Evolutionary conservation across 345 rosid species (phyloP).

Genomic region (Syzygium grande): DNA sequence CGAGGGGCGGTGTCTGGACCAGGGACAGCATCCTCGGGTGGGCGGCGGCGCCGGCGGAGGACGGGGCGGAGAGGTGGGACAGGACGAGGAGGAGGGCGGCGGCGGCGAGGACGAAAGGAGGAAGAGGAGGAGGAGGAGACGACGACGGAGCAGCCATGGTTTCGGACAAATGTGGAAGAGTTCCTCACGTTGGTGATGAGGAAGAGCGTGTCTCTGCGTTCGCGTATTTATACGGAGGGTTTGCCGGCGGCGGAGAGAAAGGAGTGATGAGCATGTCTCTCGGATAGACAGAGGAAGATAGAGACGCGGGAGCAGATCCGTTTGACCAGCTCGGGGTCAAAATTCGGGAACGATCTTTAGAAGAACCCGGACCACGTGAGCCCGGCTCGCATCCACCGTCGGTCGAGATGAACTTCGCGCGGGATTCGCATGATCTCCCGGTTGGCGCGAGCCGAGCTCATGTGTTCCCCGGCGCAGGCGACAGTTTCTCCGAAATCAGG

Average conservation of each 20-base stretch:
- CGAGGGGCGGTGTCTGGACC: constrained; percentile 25
- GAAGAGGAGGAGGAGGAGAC: neutral
- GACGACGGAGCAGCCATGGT: neutral
- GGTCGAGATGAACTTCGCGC: neutral
- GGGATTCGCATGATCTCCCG: neutral
- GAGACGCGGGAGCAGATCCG: neutral
- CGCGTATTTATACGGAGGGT: neutral
- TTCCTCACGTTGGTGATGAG: neutral
- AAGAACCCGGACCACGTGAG: neutral
- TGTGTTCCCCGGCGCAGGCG: neutral
- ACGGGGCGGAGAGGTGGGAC: neutral
- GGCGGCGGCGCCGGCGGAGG: neutral
- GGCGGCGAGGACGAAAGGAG: neutral
- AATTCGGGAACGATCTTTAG: neutral
- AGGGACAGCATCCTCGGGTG: constrained; percentile 12
- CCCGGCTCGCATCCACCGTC: neutral
- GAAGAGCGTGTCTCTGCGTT: neutral
- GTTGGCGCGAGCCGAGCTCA: neutral
- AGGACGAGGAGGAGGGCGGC: neutral
- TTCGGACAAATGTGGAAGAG: neutral
- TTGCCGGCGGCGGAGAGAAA: neutral
- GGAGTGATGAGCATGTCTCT: neutral
- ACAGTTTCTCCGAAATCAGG: neutral
- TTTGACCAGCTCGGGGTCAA: neutral
- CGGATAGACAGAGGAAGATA: neutral